These are phyloP conservation scores for Diaporthe batatas DNA, from an alignment of 2,329 filamentous ascomycete genomes.

Conservation along the genomic window DNA sequence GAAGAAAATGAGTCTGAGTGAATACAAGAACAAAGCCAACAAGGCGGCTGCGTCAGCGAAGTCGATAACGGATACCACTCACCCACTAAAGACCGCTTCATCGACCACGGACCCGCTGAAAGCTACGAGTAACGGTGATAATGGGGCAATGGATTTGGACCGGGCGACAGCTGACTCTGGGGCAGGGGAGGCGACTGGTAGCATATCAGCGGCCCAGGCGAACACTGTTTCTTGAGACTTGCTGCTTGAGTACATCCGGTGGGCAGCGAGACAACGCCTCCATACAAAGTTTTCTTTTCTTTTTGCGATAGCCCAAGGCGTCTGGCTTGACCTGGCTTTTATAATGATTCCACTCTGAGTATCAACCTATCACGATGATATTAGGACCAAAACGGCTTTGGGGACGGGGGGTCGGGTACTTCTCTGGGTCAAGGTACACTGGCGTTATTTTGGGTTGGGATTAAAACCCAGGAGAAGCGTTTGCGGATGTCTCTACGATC, in stretches of 20 bases:
- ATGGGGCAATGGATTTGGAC: conserved; percentile 14
- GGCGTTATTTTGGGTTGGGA: conserved; percentile 37
- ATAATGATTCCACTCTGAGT: conserved; percentile 30
- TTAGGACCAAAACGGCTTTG: conserved; percentile 37
- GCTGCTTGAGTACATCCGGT: background rate
- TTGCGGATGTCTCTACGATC: conserved; percentile 39
- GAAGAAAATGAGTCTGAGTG: conserved; percentile 76
- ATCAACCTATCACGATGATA: conserved; percentile 33
- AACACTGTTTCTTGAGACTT: background rate
- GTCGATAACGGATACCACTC: conserved; percentile 46
- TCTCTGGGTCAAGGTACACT: conserved; percentile 29
- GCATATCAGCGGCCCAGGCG: background rate
- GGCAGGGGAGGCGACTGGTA: conserved; percentile 11
- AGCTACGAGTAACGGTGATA: conserved; percentile 48
- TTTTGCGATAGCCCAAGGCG: conserved; percentile 32
- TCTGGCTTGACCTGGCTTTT: conserved; percentile 35
- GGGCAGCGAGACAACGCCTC: conserved; percentile 8
- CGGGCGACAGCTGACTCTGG: background rate
- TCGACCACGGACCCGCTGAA: conserved; percentile 56
- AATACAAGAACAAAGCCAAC: conserved; percentile 72
- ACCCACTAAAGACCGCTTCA: conserved; percentile 57
- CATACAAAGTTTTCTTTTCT: conserved; percentile 29
- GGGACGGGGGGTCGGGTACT: background rate
- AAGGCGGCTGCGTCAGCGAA: conserved; percentile 59
- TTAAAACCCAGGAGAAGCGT: conserved; percentile 35